phyloP scores from a whole-genome alignment of 1,284 basidiomycete species.

The Apiotrichum montevideense region DNA sequence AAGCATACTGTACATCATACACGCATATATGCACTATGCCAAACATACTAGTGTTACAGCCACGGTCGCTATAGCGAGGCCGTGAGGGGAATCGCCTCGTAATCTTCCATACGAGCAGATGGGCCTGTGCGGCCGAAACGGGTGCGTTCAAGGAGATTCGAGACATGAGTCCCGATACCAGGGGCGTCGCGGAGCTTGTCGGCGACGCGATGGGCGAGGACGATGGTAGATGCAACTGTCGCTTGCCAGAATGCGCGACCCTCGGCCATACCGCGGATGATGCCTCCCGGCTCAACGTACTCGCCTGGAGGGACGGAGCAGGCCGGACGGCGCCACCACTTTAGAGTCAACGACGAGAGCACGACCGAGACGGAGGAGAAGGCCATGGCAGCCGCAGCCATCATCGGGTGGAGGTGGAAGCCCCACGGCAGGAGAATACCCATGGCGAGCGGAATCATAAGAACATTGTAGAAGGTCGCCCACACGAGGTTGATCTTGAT shows the following conservation, averaged over 20 bases:
- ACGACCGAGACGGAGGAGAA: constrained; percentile 96
- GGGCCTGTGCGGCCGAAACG: constrained; percentile 12
- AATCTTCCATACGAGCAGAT: constrained; percentile 18
- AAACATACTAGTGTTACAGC: background rate
- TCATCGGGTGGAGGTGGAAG: constrained; percentile 92
- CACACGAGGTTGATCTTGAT: constrained; percentile 80
- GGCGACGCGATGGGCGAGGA: constrained; percentile 6
- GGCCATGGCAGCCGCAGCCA: constrained; percentile 96
- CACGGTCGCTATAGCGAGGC: background rate
- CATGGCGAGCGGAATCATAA: constrained; percentile 98
- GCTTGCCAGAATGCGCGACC: constrained; percentile 13
- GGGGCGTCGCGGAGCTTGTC: constrained; percentile 12
- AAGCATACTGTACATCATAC: background rate
- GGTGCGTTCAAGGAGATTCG: constrained; percentile 17
- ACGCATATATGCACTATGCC: background rate
- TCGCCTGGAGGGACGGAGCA: constrained; percentile 65
- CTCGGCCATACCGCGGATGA: constrained; percentile 26
- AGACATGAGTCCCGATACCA: constrained; percentile 6
- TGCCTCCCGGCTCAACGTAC: constrained; percentile 38
- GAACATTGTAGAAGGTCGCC: constrained; percentile 88
- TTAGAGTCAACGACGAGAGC: constrained; percentile 75
- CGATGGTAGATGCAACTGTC: background rate
- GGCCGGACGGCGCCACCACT: constrained; percentile 72
- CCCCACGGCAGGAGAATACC: constrained; percentile 89
- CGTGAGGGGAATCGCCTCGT: constrained; percentile 36